Base-by-base conservation (phyloP, 2,329 filamentous ascomycete genomes). In the Trichoderma cornu-damae region DNA sequence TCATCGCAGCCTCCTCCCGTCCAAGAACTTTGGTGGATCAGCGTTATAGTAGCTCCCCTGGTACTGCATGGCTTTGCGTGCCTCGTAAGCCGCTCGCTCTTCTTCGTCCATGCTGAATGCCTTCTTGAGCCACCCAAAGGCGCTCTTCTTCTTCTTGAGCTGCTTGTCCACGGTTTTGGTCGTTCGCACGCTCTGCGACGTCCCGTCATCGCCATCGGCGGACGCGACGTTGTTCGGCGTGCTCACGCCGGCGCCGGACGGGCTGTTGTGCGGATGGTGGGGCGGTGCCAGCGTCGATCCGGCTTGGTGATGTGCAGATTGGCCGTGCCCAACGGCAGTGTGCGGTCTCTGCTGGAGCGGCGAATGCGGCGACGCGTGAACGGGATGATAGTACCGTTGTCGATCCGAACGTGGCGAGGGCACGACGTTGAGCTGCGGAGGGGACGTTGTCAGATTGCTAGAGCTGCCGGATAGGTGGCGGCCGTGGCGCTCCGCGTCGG, bases 101-200 rank as follows among this genome's bases (percentile, higher is more conserved):
- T 86, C 82, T 20, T 87, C 84, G 60, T 85, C 83, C 24, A 87
- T 70, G 32, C 79, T 81, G 52, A 87, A 87, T 1, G 83, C 83
- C 71, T 87, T 86, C 69, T 86, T 86, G 57, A 87, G 69, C 84
- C 84, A 87, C 2, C 83, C 84, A 65, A 87, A 85, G 1, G 83
- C 82, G 63, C 84, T 86, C 61, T 82, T 79, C 74, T 86, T 86
- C 74, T 86, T 87, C 69, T 86, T 86, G 4, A 85, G 66, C 35
- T 77, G 72, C 56, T 74, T 75, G 22, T 70, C 68, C 16, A 66
- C 68, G 1, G 69, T 66, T 20, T 66, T 64, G 40, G 63, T 64
- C 7, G 63, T 64, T 14, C 61, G 67, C n/a, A 62, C 65, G 53
- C 54, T 65, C 61, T 61, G 67, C 7, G 64, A 62, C 8, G 67